Base-by-base conservation (phyloP, 2,329 filamentous ascomycete species). In the Sphaerulina vaccinii region DNA sequence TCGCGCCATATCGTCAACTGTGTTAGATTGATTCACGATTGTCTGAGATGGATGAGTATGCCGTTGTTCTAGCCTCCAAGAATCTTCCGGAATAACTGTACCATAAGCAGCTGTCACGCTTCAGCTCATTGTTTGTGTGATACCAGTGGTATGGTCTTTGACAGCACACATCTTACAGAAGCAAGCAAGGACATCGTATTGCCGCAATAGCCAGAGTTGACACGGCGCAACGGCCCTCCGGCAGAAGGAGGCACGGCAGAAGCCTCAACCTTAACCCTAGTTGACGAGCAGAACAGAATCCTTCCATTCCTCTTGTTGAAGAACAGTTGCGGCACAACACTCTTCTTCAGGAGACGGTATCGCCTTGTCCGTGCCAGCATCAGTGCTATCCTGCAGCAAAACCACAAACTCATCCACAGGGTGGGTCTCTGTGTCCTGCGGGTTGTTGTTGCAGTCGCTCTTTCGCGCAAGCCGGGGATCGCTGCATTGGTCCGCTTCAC, bases 401-500 rank as follows among this genome's bases (percentile, higher is more conserved):
- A 18, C 27, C 22, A 22, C 32, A 13, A 24, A 13, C 8, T 21
- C 7, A 22, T 42, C 39, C 39, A 42, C 39, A 27, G 22, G 9
- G 39, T 42, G 39, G 39, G 39, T 11, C 5, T 21, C 16, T 21
- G 37, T 23, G 37, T 39, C 37, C 18, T 39, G 37, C 37, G 16
- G 16, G 37, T 10, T 39, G 7, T 13, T 22, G 37, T 21, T n/a
- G 32, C 32, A 13, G 37, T 39, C 21, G 27, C 8, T 42, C 39
- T 45, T 38, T 44, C 44, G 39, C 46, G 43, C 47, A 51, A n/a
- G 35, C 42, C 52, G 47, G 27, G 27, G 27, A 29, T 55, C 52
- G 32, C 41, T 51, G 52, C 52, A 48, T 48, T 54, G 52, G 47
- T 48, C 29, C 51, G 51, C 51, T 42, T 48, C 43, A 44, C 23